These are phyloP conservation scores for Adiantum capillusveneris DNA, from an alignment of 75 land plant species.

Conservation along the genomic window DNA sequence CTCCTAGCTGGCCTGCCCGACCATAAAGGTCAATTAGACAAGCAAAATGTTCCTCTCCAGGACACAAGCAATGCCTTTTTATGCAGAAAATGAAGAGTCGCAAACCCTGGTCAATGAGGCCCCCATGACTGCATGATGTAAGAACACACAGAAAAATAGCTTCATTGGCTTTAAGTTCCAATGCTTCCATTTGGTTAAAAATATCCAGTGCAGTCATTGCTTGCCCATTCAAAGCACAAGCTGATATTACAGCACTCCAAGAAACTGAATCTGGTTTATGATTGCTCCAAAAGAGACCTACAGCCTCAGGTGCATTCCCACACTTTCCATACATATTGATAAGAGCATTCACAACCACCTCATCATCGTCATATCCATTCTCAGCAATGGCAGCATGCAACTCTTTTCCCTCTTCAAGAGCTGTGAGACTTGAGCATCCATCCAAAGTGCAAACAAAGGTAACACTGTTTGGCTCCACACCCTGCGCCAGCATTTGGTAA, in stretches of 20 bases:
- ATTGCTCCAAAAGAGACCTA: not conserved
- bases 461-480: constrained; percentile 2
- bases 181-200: not conserved
- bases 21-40: constrained; percentile 21
- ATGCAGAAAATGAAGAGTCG: constrained; percentile 4
- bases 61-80: constrained; percentile 5
- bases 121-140: constrained; percentile 13
- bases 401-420: constrained; percentile 4
- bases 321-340: constrained; percentile 15
- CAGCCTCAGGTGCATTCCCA: constrained; percentile 1
- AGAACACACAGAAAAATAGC: not conserved
- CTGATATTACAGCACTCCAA: constrained; percentile 7
- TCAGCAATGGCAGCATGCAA: not conserved
- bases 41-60: constrained; percentile 19
- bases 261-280: not conserved
- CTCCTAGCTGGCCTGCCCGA: constrained; percentile 16
- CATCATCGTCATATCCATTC: not conserved
- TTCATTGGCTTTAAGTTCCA: not conserved
- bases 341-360: constrained; percentile 2
- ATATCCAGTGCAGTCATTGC: not conserved
- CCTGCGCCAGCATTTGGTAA: constrained; percentile 2
- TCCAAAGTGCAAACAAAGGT: constrained; percentile 5
- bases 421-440: not conserved
- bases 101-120: constrained; percentile 13
- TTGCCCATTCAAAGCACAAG: not conserved